Evolutionary conservation across 192 early-diverging fungal species (phyloP), one percentile per base, ranked within the genome.

Genomic region (Backusella liffmaniae): DNA sequence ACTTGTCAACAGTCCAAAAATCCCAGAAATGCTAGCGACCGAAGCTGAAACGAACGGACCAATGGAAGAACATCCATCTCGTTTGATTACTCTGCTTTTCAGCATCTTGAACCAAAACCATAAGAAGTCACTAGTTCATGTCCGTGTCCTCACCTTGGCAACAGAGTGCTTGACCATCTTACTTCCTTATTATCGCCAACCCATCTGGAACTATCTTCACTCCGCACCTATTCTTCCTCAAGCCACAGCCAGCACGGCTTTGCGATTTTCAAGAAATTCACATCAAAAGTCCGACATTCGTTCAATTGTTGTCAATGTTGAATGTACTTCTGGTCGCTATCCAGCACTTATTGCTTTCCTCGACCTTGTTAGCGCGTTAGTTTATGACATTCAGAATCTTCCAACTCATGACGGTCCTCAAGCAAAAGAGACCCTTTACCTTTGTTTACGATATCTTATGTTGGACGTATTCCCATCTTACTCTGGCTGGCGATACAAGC

Each of bases 401-500:
- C 59, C 69, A 65, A 7, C 51, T 7, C 23, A 51, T 15, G 73
- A 79, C 34, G n/a, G 49, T 23, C 56, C 21, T 32, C 44, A 35
- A 39, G 72, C 77, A 29, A 36, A 46, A 21, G 73, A 77, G 53
- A 37, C 67, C 26, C 36, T 81, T 12, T 73, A 37, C 41, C 46
- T 46, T 49, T 81, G 72, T 46, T 30, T 77, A 7, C 68, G 77
- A 32, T 81, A 73, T 42, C 39, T 78, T 29, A 72, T 75, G 69
- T 18, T 66, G 37, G 70, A 82, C 21, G 71, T 82, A 1, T 82
- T 82, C 18, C 81, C 77, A n/a, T 73, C 51, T 9, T 82, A 82
- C 53, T 59, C 76, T 44, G 66, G 39, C 7, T 82, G 81, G 81
- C 73, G 81, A 32, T 82, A 82, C 66, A 72, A 76, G 56, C 18